Base-by-base conservation (phyloP, 2,329 filamentous ascomycete species). In the Aspergillus sp. region DNA sequence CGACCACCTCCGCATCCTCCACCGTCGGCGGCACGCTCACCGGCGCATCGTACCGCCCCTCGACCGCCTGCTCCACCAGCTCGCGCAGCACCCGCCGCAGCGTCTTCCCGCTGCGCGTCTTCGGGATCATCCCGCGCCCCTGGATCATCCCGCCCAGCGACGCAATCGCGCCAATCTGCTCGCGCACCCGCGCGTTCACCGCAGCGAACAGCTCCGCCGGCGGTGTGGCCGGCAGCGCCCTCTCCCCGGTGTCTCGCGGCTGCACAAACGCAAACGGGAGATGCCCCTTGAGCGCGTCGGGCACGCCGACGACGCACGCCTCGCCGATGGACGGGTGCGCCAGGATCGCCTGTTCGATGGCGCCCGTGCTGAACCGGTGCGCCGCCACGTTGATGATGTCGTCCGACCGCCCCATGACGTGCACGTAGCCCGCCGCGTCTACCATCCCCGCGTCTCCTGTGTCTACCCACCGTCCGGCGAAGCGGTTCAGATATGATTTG, bases 361-460 rank as follows among this genome's bases (percentile, higher is more conserved):
- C 83, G 46, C 91, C 89, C 89, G 59, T 52, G 42, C 88, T 93
- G 56, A 97, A 86, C 13, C 92, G 84, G 75, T 97, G 92, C 4
- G 92, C 91, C 38, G 91, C 92, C n/a, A 96, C 92, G 66, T 97
- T 97, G 66, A 97, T 91, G 54, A 97, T 88, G 70, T 97, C 92
- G 74, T 97, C 92, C 29, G 80, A 80, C 49, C 84, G 71, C 3
- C 79, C 78, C 81, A 87, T 86, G 60, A 87, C 78, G 61, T 84
- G 81, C 29, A 86, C 77, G 60, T 85, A 85, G 4, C 82, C 83
- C 38, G 93, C 86, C 13, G 81, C 70, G 66, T 97, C 92, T 52
- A 97, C 85, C 78, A 91, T 86, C 0, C 93, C 92, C 0, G 91
- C 88, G 68, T 97, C 92, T 2, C 92, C 93, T 0, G 92, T 97